phyloP scores from a whole-genome alignment of 208 protist species.

The Kentomonas sorsogonicus region DNA sequence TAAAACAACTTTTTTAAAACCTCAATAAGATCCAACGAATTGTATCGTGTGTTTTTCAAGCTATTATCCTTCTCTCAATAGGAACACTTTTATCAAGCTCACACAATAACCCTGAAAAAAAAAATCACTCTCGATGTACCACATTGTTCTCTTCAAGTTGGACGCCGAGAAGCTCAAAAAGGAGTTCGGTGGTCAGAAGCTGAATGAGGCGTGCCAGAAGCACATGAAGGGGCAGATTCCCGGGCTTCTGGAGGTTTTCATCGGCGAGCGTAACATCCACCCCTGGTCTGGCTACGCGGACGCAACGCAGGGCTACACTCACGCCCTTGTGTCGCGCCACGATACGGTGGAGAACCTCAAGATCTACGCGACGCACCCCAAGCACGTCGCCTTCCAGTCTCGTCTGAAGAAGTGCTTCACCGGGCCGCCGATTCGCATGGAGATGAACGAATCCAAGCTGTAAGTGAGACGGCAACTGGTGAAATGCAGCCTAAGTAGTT shows the following conservation, averaged over 20 bases:
- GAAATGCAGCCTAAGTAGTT: too few relatives aligned
- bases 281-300: constrained; percentile 44
- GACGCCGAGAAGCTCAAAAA: constrained; percentile 20
- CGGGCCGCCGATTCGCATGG: constrained; percentile 29
- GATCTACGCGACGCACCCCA: constrained; percentile 21
- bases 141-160: constrained; percentile 39
- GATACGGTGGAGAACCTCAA: constrained; percentile 25
- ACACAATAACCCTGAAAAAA: constrained; percentile 9
- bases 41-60: too few relatives aligned
- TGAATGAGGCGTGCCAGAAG: constrained; percentile 15
- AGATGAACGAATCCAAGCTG: constrained; percentile 13
- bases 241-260: constrained; percentile 32
- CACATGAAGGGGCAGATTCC: constrained; percentile 22
- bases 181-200: constrained; percentile 6
- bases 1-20: too few relatives aligned
- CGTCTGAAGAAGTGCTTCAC: constrained; percentile 20
- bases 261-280: constrained; percentile 25
- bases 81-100: not conserved
- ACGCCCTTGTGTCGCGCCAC: constrained; percentile 52
- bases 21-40: too few relatives aligned
- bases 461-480: not conserved
- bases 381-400: constrained; percentile 37
- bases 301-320: constrained; percentile 34
- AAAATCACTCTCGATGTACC: constrained; percentile 18
- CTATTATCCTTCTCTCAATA: not conserved